Base-by-base conservation (phyloP, 805 yeast genomes). In the Starmerella potacharoeniae region DNA sequence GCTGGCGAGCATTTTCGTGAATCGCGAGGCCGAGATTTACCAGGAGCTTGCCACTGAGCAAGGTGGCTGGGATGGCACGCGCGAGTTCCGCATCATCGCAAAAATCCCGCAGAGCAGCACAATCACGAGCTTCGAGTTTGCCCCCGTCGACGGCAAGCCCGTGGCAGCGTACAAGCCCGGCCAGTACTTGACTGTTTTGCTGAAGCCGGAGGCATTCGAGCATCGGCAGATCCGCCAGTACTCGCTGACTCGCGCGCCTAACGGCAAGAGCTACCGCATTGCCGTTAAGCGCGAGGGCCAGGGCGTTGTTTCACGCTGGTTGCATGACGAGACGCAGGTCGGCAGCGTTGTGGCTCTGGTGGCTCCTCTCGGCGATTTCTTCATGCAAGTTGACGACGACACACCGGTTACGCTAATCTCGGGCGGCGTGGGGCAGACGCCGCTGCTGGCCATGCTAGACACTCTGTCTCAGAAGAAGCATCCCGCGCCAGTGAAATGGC, bases 391-490 rank as follows among this genome's bases (percentile, higher is more conserved):
- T 22, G 37, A 17, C 28, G 58, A n/a, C 46, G 64, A 48, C 58
- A 64, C 33, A 5, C 72, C 73, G 30, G 64, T 72, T 22, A 71
- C 75, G 1, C 65, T 81, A 33, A 68, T 81, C 53, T 73, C 79
- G 22, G 84, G 82, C 48, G 89, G 88, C 52, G 79, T 81, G 54
- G 88, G 87, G 58, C 77, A 80, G 51, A 83, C 88, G 6, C 88
- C 89, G 36, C 55, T 80, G 35, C 61, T 83, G 36, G 72, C 86
- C 6, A 75, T 81, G 64, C 64, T 75, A 17, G 49, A 46, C 11
- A 30, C 49, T 2, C 40, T 46, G 13, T 46, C 49, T 2, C 40
- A 34, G 10, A 2, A 10, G 9, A 9, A 8, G n/a, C 40, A 46
- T n/a, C 16, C 49, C 2, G 39, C 31, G 7, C 40, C 2, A 31